Evolutionary conservation across 371 early-diverging fungal genomes (phyloP).

Genomic region (Mucor sp.): DNA sequence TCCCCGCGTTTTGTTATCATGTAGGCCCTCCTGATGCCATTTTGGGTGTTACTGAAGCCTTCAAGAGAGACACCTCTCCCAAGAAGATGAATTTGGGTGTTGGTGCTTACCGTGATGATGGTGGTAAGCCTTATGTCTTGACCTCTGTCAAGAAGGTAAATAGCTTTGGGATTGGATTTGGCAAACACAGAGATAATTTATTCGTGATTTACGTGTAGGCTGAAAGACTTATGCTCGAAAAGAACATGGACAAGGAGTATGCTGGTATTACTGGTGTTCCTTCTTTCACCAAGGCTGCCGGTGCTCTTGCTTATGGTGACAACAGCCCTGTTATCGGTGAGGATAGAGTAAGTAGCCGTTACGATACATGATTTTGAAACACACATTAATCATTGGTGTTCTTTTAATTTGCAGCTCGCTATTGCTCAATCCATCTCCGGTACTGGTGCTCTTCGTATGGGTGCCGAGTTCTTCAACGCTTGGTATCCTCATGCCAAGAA

Average conservation of each 20-base stretch:
- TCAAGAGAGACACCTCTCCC: conserved; percentile 87
- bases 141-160: conserved; percentile 81
- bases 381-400: neutral
- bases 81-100: conserved; percentile 98
- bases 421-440: conserved; percentile 96
- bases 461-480: conserved; percentile 85
- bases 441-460: conserved; percentile 96
- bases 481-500: conserved; percentile 88
- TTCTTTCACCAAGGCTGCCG: conserved; percentile 81
- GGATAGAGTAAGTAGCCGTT: conserved; percentile 58
- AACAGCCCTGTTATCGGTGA: conserved; percentile 72
- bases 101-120: conserved; percentile 97
- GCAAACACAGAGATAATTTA: neutral
- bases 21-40: conserved; percentile 96
- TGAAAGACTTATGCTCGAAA: conserved; percentile 71
- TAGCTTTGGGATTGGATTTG: neutral
- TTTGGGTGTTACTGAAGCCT: conserved; percentile 95
- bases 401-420: conserved; percentile 59
- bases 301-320: conserved; percentile 87
- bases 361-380: neutral
- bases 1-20: conserved; percentile 12
- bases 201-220: conserved; percentile 58
- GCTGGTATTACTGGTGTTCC: conserved; percentile 93
- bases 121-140: conserved; percentile 92
- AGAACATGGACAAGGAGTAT: conserved; percentile 92